These are phyloP conservation scores for Salix udensis DNA, from an alignment of 345 rosid species.

Conservation along the genomic window DNA sequence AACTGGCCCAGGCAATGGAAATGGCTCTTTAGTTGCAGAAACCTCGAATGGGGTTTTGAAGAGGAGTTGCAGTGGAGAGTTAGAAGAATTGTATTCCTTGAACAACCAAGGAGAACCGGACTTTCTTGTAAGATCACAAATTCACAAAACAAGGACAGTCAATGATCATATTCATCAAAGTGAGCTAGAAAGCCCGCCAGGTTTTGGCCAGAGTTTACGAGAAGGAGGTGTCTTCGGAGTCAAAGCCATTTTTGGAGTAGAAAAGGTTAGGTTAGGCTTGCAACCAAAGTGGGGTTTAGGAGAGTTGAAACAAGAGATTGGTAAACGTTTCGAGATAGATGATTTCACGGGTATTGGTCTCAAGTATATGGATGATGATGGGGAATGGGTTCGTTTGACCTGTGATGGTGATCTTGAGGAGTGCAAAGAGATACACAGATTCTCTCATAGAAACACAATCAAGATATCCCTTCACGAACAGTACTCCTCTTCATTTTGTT, in stretches of 20 bases:
- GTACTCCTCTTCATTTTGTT: neutral
- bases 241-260: conserved; percentile 66
- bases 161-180: conserved; percentile 31
- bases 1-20: conserved; percentile 20
- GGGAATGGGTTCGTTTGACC: conserved; percentile 33
- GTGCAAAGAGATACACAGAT: conserved; percentile 62
- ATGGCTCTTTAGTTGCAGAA: conserved; percentile 23
- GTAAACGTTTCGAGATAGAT: conserved; percentile 16
- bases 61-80: conserved; percentile 41
- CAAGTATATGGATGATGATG: conserved; percentile 34
- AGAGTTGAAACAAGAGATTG: conserved; percentile 23
- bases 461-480: conserved; percentile 49
- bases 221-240: conserved; percentile 35
- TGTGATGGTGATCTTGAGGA: conserved; percentile 57
- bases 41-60: conserved; percentile 37
- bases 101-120: conserved; percentile 43
- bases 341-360: conserved; percentile 13
- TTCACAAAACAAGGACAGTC: conserved; percentile 39
- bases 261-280: conserved; percentile 33
- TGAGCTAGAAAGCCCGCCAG: conserved; percentile 29
- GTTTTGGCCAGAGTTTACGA: conserved; percentile 19
- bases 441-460: conserved; percentile 47
- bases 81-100: conserved; percentile 37
- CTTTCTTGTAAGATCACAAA: conserved; percentile 46
- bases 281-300: conserved; percentile 25